A percentile compares a stretch with the other conserved stretches of the same genome.
Evolutionary conservation across 768 basidiomycete species (phyloP).

Genomic region (Paxillus ammoniavirescens): DNA sequence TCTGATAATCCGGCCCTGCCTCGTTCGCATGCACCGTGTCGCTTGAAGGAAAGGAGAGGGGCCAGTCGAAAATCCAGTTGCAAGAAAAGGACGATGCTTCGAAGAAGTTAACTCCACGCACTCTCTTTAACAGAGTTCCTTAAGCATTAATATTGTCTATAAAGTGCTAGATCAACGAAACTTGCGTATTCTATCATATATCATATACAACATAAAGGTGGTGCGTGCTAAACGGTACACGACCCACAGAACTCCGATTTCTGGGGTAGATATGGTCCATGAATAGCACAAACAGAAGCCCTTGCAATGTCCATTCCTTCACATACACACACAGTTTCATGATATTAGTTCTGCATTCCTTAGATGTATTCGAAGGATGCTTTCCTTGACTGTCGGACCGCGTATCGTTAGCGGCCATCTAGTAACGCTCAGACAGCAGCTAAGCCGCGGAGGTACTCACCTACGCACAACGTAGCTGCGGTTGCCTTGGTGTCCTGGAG

Average conservation of each 20-base stretch:
- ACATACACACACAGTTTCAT: slow-evolving; percentile 30
- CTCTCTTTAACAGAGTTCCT: too few relatives aligned
- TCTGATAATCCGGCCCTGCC: background rate
- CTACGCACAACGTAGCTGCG: slow-evolving; percentile 65
- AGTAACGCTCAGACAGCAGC: background rate
- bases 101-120: too few relatives aligned
- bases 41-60: too few relatives aligned
- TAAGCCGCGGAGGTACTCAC: slow-evolving; percentile 36
- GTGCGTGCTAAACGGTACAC: too few relatives aligned
- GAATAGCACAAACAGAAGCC: background rate
- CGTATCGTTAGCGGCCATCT: slow-evolving; percentile 5
- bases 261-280: background rate
- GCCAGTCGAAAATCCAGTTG: too few relatives aligned
- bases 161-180: too few relatives aligned
- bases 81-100: too few relatives aligned
- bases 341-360: slow-evolving; percentile 71
- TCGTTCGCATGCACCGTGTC: too few relatives aligned
- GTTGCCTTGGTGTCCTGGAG: slow-evolving; percentile 72
- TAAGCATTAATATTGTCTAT: too few relatives aligned
- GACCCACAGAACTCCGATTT: too few relatives aligned
- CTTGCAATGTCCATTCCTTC: background rate
- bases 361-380: slow-evolving; percentile 69
- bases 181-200: too few relatives aligned
- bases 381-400: slow-evolving; percentile 58
- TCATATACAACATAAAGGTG: too few relatives aligned